These are phyloP conservation scores for Effrenium voratum DNA, from an alignment of 73 alveolate genomes.

Conservation along the genomic window DNA sequence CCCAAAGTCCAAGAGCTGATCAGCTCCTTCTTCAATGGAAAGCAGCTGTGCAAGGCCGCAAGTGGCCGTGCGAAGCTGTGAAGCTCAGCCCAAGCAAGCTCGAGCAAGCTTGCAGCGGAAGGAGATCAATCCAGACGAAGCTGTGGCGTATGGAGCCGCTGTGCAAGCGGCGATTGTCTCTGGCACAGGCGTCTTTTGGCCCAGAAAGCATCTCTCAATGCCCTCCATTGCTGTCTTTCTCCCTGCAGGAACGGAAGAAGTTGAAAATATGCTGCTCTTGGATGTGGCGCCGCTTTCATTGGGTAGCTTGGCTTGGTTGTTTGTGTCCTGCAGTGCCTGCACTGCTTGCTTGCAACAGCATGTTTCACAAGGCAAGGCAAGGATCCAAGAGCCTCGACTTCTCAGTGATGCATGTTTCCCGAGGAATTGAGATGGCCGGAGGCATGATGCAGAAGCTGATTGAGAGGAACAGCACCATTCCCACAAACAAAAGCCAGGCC, in stretches of 20 bases:
- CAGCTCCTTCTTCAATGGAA: constrained; percentile 98
- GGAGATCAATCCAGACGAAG: constrained; percentile 96
- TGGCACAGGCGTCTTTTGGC: constrained; percentile 85
- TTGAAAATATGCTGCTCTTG: constrained; percentile 94
- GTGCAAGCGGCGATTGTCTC: constrained; percentile 96
- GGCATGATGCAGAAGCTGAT: constrained; percentile 96
- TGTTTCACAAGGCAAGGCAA: not conserved
- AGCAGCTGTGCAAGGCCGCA: constrained; percentile 97
- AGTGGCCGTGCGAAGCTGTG: too few species aligned
- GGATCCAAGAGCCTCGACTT: not conserved
- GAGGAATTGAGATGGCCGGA: constrained; percentile 93
- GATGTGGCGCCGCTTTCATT: constrained; percentile 96
- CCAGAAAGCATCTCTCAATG: constrained; percentile 38
- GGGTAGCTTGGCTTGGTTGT: constrained; percentile 95
- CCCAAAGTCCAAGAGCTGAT: constrained; percentile 97
- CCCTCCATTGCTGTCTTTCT: not conserved
- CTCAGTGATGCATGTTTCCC: too few species aligned
- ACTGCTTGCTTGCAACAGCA: not conserved
- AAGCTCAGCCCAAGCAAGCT: constrained; percentile 77
- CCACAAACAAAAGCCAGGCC: constrained; percentile 88
- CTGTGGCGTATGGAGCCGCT: constrained; percentile 97
- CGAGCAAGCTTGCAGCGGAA: constrained; percentile 95
- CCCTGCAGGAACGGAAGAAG: constrained; percentile 75
- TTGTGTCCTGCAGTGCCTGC: not conserved
- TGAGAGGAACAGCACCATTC: constrained; percentile 93